These are phyloP conservation scores for Trebouxia sp. DNA, from an alignment of 139 green algal genomes.

Conservation along the genomic window DNA sequence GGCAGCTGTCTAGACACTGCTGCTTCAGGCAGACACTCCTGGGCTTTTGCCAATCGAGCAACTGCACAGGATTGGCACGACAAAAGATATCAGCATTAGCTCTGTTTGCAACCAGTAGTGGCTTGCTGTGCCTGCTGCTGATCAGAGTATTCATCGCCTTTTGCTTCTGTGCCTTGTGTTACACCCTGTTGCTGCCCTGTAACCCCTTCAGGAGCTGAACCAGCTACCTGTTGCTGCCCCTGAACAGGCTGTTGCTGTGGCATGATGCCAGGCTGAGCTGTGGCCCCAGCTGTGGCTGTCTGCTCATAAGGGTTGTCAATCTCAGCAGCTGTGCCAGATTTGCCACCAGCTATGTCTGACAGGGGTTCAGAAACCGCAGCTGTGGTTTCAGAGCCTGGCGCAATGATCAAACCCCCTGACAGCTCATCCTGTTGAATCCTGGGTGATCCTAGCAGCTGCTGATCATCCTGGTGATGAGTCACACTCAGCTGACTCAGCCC, in stretches of 20 bases:
- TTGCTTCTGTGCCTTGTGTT: neutral
- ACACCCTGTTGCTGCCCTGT: neutral
- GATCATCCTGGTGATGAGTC: neutral
- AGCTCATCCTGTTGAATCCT: constrained; percentile 21
- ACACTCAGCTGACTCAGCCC: neutral
- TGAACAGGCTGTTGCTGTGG: neutral
- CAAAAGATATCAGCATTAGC: neutral
- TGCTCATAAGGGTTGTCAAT: neutral
- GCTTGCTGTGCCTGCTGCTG: constrained; percentile 25
- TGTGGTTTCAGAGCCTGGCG: constrained; percentile 10
- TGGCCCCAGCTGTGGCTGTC: neutral
- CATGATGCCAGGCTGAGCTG: neutral
- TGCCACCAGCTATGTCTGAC: constrained; percentile 15
- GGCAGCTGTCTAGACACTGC: too few relatives aligned
- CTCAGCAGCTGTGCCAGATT: constrained; percentile 11
- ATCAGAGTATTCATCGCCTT: neutral
- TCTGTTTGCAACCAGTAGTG: constrained; percentile 10
- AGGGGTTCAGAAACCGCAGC: constrained; percentile 21
- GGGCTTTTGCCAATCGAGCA: too few relatives aligned
- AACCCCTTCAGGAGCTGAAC: neutral
- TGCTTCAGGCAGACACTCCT: too few relatives aligned
- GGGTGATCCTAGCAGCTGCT: constrained; percentile 18
- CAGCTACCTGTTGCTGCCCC: neutral
- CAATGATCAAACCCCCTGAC: constrained; percentile 2
- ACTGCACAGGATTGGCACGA: too few relatives aligned